phyloP scores from a whole-genome alignment of 805 yeast genomes.

The Candida mattraensis region DNA sequence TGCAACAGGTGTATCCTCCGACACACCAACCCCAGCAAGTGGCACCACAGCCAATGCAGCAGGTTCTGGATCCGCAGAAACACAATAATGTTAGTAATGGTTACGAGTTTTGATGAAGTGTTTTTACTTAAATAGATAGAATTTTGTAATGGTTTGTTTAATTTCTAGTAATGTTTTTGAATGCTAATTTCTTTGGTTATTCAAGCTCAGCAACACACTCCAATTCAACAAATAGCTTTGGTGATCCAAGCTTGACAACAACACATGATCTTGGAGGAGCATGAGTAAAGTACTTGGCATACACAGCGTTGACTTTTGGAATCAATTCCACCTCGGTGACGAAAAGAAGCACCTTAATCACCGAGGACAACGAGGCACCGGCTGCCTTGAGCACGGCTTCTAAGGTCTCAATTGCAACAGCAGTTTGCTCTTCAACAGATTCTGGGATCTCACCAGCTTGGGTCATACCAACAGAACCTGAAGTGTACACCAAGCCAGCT shows the following conservation, averaged over 20 bases:
- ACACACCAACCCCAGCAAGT: constrained; percentile 18
- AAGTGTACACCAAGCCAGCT: constrained; percentile 28
- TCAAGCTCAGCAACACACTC: constrained; percentile 37
- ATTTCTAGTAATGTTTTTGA: neutral
- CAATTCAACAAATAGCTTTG: constrained; percentile 47
- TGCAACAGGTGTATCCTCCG: constrained; percentile 19
- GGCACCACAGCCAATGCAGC: constrained; percentile 15
- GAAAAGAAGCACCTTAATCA: constrained; percentile 50
- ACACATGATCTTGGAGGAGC: constrained; percentile 57
- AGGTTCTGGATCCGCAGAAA: constrained; percentile 6
- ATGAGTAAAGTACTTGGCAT: constrained; percentile 45
- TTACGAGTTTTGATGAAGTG: constrained; percentile 10
- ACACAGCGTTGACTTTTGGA: constrained; percentile 44
- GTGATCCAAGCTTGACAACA: constrained; percentile 51
- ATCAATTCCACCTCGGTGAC: constrained; percentile 46
- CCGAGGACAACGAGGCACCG: constrained; percentile 46
- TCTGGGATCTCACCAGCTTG: constrained; percentile 43
- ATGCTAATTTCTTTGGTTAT: constrained; percentile 1
- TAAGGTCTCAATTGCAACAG: constrained; percentile 44
- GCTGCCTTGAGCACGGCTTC: constrained; percentile 41
- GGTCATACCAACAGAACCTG: constrained; percentile 27
- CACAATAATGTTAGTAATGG: constrained; percentile 7
- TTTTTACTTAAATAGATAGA: too few relatives aligned
- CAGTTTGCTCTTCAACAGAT: constrained; percentile 45
- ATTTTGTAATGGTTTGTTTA: constrained; percentile 5